phyloP scores from a whole-genome alignment of 345 rosid species.

The Limnanthes douglasii region DNA sequence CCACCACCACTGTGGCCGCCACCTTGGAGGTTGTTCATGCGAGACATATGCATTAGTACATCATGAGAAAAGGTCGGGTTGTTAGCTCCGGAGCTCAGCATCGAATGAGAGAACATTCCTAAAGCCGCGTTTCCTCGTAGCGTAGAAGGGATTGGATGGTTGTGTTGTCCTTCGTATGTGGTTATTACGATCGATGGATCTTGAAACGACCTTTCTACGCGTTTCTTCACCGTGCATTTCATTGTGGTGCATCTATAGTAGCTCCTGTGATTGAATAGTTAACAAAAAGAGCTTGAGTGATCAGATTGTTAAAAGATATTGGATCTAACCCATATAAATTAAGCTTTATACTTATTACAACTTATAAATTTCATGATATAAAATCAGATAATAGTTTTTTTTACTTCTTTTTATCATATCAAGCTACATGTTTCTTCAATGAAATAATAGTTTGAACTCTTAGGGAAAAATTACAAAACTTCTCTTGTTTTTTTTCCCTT shows the following conservation, averaged over 20 bases:
- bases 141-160: slow-evolving; percentile 57
- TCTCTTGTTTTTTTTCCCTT: too few relatives aligned
- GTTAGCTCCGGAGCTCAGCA: too few relatives aligned
- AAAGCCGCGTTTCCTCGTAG: slow-evolving; percentile 49
- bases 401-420: too few relatives aligned
- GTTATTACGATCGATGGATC: slow-evolving; percentile 86
- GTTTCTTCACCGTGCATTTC: slow-evolving; percentile 74
- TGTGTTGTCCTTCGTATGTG: slow-evolving; percentile 85
- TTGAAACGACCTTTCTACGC: slow-evolving; percentile 81
- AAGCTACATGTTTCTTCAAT: too few relatives aligned
- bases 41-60: too few relatives aligned
- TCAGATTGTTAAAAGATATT: too few relatives aligned
- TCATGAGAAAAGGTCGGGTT: too few relatives aligned
- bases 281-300: too few relatives aligned
- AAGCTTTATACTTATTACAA: background rate
- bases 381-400: background rate
- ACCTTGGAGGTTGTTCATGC: too few relatives aligned
- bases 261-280: slow-evolving; percentile 43
- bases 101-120: slow-evolving; percentile 33
- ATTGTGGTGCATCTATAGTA: slow-evolving; percentile 90
- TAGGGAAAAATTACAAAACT: too few relatives aligned
- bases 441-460: too few relatives aligned
- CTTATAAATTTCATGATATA: background rate
- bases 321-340: background rate
- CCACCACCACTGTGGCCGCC: too few relatives aligned